Conservation (phyloP, 2,329 filamentous ascomycete species). For the Helminthosporium solani region DNA sequence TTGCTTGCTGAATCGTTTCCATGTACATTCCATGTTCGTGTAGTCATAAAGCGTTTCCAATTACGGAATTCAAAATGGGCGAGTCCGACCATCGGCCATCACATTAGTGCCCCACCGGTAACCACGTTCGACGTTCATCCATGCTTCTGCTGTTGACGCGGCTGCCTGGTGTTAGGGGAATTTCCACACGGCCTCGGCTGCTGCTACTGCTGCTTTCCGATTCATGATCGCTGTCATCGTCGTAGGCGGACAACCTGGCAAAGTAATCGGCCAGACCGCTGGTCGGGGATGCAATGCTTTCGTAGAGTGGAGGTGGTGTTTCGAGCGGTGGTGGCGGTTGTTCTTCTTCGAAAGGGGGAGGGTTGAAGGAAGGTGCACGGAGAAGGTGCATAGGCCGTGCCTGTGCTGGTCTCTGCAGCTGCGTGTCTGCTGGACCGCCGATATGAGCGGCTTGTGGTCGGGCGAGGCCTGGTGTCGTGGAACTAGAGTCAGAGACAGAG, state of each 20-base stretch:
- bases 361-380: constrained; percentile 81
- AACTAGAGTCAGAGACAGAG: constrained; percentile 17
- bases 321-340: constrained; percentile 70
- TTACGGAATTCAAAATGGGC: not conserved
- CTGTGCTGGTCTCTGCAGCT: constrained; percentile 39
- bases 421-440: constrained; percentile 48
- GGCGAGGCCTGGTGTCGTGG: constrained; percentile 51
- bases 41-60: constrained; percentile 29
- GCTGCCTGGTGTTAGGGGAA: constrained; percentile 64
- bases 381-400: constrained; percentile 81
- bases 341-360: constrained; percentile 82
- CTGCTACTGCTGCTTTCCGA: constrained; percentile 47
- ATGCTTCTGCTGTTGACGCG: constrained; percentile 61
- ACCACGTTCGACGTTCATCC: constrained; percentile 62
- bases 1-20: not conserved
- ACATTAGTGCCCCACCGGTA: constrained; percentile 44
- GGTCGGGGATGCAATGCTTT: constrained; percentile 72
- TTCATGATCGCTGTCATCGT: constrained; percentile 61
- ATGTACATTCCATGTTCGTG: constrained; percentile 14
- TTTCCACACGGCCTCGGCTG: constrained; percentile 49
- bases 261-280: constrained; percentile 83
- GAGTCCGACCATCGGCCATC: not conserved
- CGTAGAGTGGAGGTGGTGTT: constrained; percentile 84
- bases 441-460: constrained; percentile 50
- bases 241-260: constrained; percentile 65